Evolutionary conservation across 164 flowering plant species (phyloP), one percentile per base, ranked within the genome.

Genomic region (Umbilicus rupestris): DNA sequence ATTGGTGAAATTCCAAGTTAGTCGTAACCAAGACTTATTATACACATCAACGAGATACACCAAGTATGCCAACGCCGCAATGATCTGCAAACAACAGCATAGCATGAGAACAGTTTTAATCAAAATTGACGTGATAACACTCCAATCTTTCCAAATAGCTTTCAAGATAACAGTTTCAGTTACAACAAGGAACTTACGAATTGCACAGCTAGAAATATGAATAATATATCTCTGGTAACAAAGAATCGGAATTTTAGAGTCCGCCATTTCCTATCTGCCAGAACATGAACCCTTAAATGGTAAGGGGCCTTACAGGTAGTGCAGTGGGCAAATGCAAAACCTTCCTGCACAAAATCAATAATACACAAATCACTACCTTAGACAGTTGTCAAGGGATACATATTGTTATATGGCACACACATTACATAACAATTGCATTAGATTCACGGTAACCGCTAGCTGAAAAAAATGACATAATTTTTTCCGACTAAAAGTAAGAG

Each of bases 301-400:
- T 94, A 94, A 58, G 96, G 99, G 62, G 92, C 87, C 76, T 94
- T 94, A 80, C 99, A 94, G 50, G 99, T 94, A 33, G 99, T 95
- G 83, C 99, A 95, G 77, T 92, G 97, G 67, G 97, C 89, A 84
- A 95, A 95, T 69, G 99, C 99, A 82, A 89, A 92, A 39, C 99
- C 99, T 84, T 95, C 99, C 97, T 92, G 97, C 67, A 86, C 75
- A 76, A 70, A 11, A 62, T 7, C 16, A 46, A 1, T 2, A 16
- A 19, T 3, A 46, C 7, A 46, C 22, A 20, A 20, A 50, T 35
- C 37, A 35, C 37, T 35, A n/a, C n/a, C n/a, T n/a, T n/a, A n/a
- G n/a, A n/a, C n/a, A n/a, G n/a, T n/a, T n/a, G n/a, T n/a, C n/a
- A n/a, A n/a, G n/a, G n/a, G n/a, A n/a, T n/a, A n/a, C n/a, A n/a